These are phyloP conservation scores for Nicotiana benthamiana DNA, from an alignment of 257 asterid genomes.

Conservation along the genomic window DNA sequence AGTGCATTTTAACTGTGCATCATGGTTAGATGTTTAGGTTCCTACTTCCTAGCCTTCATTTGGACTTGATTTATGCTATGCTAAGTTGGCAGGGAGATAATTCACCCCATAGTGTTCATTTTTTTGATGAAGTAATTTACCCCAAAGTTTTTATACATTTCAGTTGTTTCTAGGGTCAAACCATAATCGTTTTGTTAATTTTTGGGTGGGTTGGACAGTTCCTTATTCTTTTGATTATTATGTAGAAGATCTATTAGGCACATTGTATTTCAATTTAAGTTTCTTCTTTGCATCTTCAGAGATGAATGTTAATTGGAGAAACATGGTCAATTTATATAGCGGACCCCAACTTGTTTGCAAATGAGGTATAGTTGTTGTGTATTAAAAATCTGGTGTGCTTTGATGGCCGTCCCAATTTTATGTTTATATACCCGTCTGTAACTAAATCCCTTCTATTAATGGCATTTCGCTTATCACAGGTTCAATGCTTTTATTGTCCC, in stretches of 20 bases:
- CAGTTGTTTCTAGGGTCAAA: not conserved
- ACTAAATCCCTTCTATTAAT: not conserved
- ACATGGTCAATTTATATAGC: too few relatives aligned
- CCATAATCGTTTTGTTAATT: not conserved
- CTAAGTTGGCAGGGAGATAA: not conserved
- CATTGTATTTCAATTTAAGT: not conserved
- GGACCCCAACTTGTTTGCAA: too few relatives aligned
- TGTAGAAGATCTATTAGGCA: not conserved
- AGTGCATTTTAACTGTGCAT: not conserved
- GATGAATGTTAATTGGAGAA: too few relatives aligned
- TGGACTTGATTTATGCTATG: not conserved
- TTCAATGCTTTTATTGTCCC: not conserved
- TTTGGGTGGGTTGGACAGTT: not conserved
- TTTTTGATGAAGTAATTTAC: not conserved
- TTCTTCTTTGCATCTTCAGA: not conserved
- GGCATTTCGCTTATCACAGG: not conserved
- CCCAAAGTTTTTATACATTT: not conserved
- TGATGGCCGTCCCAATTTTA: not conserved
- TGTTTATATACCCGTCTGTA: not conserved
- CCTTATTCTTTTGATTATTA: not conserved
- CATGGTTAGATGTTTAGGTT: not conserved
- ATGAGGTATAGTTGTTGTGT: too few relatives aligned
- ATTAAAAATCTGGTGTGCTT: not conserved
- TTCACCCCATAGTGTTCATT: not conserved
- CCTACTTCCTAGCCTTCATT: not conserved